Evolutionary conservation across 2,329 filamentous ascomycete species (phyloP), one percentile per base, ranked within the genome.

Genomic region (Leptographium galeiforme): DNA sequence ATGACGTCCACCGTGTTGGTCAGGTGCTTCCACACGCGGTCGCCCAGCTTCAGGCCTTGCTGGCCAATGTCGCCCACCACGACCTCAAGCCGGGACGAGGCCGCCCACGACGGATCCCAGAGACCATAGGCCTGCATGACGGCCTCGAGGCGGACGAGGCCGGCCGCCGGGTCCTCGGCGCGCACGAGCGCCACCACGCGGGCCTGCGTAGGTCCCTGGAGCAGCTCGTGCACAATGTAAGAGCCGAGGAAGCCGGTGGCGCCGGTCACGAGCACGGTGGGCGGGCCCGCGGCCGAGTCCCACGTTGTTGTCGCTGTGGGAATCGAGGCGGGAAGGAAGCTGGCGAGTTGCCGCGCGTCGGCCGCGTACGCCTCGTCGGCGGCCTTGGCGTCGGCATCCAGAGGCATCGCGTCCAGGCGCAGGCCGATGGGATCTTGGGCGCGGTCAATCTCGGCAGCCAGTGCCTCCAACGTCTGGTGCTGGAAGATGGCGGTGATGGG

Each of bases 201-300:
- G 14, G 79, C 71, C 18, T 70, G 67, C 16, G 70, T 69, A 11
- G 72, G 70, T 30, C 84, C 74, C 41, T 77, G 77, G 1, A 96
- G 74, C 1, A 95, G 68, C 53, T 95, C 87, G 53, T 78, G 78
- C 36, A 94, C 71, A 12, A 96, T 72, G 63, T 89, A 94, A 0
- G 87, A 78, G 33, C 90, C 90, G 19, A 96, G 69, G 72, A 96
- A 96, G 2, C 90, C 90, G 6, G 90, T 96, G 5, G 87, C 89
- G 45, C 91, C 89, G 3, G 90, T 96, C 6, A 96, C 70, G 66
- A 96, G 86, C 12, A 93, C 75, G 0, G 84, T 89, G 56, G 44
- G 13, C 30, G 14, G 2, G 25, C 13, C 36, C 2, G 33, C 33
- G 3, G 33, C 11, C 2, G 25, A 14, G 13, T 30, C 3, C n/a